Evolutionary conservation across 75 land plant genomes (phyloP), one percentile per base, ranked within the genome.

Genomic region (Gnetum montanum): DNA sequence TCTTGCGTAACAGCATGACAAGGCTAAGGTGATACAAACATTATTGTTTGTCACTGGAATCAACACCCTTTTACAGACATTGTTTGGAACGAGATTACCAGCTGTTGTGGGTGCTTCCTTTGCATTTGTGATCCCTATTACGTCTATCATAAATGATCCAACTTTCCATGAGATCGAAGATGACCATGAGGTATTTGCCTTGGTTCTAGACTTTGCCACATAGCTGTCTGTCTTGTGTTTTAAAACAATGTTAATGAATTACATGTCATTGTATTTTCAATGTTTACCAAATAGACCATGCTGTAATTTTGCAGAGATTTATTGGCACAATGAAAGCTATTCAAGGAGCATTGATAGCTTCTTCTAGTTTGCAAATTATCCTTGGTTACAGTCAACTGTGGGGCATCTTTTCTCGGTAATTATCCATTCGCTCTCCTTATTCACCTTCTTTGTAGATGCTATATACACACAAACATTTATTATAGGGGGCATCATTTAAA

Each of bases 331-430:
- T 87, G 89, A 73, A 89, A n/a, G 89, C 72, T 20, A 81, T 80
- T 27, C 92, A 87, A 61, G 92, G 92, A 27, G 89, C 92, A n/a
- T 60, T 84, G 27, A 84, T 87, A 47, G 46, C 72, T 12, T 68
- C 91, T 12, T 86, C 91, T 5, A 65, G 29, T 47, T 36, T 84
- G 35, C 91, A 86, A 56, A 84, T 87, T 26, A 63, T 87, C 31
- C 66, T 87, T 33, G 92, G 92, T 34, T 84, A 77, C 61, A 84
- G 85, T 36, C 85, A 84, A 25, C 54, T 87, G 7, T 87, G 92
- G 92, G 80, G 89, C 10, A 80, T 80, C 43, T 38, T 68, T 7
- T 34, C 63, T 7, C 63, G 68, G 75, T 75, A 46, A 43, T 13
- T n/a, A n/a, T n/a, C n/a, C n/a, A n/a, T n/a, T n/a, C n/a, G n/a